Evolutionary conservation across 1,139 yeast species (phyloP), one percentile per base, ranked within the genome.

Genomic region (Blastobotrys proliferans): DNA sequence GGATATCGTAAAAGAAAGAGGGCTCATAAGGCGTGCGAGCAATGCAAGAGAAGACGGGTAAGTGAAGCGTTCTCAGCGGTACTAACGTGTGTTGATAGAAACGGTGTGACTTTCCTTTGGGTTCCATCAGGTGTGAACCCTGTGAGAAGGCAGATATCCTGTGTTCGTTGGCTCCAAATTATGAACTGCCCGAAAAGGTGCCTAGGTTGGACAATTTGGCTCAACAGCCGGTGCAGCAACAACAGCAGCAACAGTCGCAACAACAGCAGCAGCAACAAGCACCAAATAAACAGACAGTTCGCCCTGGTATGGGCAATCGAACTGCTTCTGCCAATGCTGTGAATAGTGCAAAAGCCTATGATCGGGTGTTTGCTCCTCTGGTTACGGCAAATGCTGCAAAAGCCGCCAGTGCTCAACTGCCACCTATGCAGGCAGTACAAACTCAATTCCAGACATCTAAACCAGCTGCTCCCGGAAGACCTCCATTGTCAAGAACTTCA

Each of bases 1-100:
- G 75, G 68, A 54, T 76, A 76, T 55, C 70, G 75, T 46, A 70
- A 73, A 30, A 64, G 81, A 33, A 75, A 75, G 53, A 61, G 81
- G 19, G 73, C 77, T 1, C 76, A 73, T 56, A 70, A 71, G 52
- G 77, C 79, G 47, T 76, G 81, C 53, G 67, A 59, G 43, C 72
- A 66, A 50, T 76, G 81, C 58, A 68, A 78, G 28, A 57, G 66
- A 17, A 67, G 74, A 43, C 58, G 68, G 20, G 57, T 51, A 41
- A 16, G 58, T 45, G n/a, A n/a, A n/a, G n/a, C n/a, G n/a, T n/a
- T n/a, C n/a, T n/a, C n/a, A n/a, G n/a, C 4, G 9, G n/a, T 20
- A 13, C 37, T 33, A 33, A 33, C 37, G 13, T 27, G n/a, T n/a
- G n/a, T 24, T 20, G n/a, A 30, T 41, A 51, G 55, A 56, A 56